phyloP scores from a whole-genome alignment of 148 eudicot species.

The Limonium bicolor region DNA sequence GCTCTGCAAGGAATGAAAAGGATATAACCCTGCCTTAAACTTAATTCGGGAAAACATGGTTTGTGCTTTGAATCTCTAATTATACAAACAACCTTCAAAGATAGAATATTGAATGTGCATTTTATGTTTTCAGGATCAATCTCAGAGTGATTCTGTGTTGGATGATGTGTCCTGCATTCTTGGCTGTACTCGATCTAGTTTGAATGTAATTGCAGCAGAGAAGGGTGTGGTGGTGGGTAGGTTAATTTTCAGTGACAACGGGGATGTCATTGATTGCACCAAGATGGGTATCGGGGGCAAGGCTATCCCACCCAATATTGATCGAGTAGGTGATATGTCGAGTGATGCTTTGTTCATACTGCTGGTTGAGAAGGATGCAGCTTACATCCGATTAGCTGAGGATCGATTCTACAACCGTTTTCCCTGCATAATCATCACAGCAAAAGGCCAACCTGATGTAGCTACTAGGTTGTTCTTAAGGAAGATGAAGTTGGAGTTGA shows the following conservation, averaged over 20 bases:
- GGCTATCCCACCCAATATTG: conserved; percentile 89
- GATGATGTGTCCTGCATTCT: conserved; percentile 80
- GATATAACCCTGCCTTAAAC: too few species aligned
- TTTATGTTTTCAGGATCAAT: conserved; percentile 33
- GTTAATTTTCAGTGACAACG: conserved; percentile 68
- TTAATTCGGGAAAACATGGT: too few species aligned
- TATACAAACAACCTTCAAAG: too few species aligned
- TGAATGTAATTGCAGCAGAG: conserved; percentile 72
- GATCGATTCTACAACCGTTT: conserved; percentile 84
- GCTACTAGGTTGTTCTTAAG: conserved; percentile 74
- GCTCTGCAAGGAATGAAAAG: too few species aligned
- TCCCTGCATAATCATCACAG: conserved; percentile 81
- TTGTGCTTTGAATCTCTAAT: too few species aligned
- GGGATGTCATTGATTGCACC: conserved; percentile 87
- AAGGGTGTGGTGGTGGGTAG: conserved; percentile 93
- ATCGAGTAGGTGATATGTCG: conserved; percentile 68
- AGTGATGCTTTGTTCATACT: conserved; percentile 79
- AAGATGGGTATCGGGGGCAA: conserved; percentile 94
- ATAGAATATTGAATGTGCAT: background rate
- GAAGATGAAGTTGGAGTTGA: conserved; percentile 79
- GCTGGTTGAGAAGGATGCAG: conserved; percentile 92
- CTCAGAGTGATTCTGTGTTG: conserved; percentile 69
- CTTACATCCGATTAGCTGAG: conserved; percentile 72
- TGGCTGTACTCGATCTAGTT: conserved; percentile 77
- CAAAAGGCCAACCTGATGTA: conserved; percentile 93